A percentile compares a stretch with the other conserved stretches of the same genome.
phyloP scores from a whole-genome alignment of 2,329 filamentous ascomycete species.

The Orbilia brochopaga region DNA sequence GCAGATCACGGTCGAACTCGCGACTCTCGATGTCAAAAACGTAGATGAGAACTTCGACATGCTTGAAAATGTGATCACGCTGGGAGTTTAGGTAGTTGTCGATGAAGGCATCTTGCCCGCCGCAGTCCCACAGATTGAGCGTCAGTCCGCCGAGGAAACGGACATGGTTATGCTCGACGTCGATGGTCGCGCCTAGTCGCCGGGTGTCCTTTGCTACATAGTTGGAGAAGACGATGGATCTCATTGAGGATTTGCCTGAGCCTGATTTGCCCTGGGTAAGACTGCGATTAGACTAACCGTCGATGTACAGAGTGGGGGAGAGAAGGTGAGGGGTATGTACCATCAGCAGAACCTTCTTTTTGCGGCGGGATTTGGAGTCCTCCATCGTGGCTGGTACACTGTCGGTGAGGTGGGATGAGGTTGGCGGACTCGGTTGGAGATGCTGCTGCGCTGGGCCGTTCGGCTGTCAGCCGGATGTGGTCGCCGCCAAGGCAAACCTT shows the following conservation, averaged over 20 bases:
- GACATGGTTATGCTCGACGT: slow-evolving; percentile 97
- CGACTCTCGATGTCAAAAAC: slow-evolving; percentile 98
- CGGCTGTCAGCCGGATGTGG: background rate
- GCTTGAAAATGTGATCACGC: slow-evolving; percentile 93
- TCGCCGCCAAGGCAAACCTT: background rate
- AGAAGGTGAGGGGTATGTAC: slow-evolving; percentile 23
- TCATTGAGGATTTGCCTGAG: slow-evolving; percentile 97
- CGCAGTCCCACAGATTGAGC: slow-evolving; percentile 97
- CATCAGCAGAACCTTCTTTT: slow-evolving; percentile 55
- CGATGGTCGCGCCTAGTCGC: slow-evolving; percentile 90
- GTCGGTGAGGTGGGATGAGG: slow-evolving; percentile 1
- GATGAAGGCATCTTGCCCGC: slow-evolving; percentile 97
- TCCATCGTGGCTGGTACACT: slow-evolving; percentile 47
- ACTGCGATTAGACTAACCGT: slow-evolving; percentile 7
- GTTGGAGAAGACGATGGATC: slow-evolving; percentile 98
- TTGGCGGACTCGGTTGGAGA: too few species aligned
- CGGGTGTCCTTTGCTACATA: slow-evolving; percentile 96
- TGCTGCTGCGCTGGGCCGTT: slow-evolving; percentile 13
- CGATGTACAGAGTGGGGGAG: background rate
- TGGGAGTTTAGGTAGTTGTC: slow-evolving; percentile 97
- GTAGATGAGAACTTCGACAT: slow-evolving; percentile 96
- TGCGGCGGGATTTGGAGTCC: slow-evolving; percentile 54
- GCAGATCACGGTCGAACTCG: slow-evolving; percentile 89
- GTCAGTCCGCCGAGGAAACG: slow-evolving; percentile 98
- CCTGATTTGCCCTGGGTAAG: slow-evolving; percentile 79